phyloP scores from a whole-genome alignment of 148 eudicot genomes.

The Pouteria glomerata region DNA sequence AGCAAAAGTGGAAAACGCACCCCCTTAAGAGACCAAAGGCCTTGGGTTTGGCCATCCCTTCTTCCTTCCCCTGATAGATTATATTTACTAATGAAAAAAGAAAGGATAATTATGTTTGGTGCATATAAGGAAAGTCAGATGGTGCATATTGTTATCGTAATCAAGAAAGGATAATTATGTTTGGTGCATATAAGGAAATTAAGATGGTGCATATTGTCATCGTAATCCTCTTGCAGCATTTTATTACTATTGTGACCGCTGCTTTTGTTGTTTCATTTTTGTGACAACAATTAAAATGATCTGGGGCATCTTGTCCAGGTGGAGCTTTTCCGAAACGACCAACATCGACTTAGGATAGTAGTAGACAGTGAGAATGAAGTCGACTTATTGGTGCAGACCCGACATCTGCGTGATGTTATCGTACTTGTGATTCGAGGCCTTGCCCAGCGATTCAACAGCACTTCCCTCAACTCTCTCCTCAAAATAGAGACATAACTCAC shows the following conservation, averaged over 20 bases:
- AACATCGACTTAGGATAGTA: slow-evolving; percentile 79
- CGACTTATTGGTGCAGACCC: slow-evolving; percentile 89
- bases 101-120: too few species aligned
- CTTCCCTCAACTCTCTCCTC: slow-evolving; percentile 86
- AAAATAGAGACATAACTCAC: slow-evolving; percentile 50
- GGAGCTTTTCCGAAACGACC: slow-evolving; percentile 88
- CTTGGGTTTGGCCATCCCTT: too few species aligned
- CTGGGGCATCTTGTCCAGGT: slow-evolving; percentile 41
- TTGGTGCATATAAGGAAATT: background rate
- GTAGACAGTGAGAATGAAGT: slow-evolving; percentile 80
- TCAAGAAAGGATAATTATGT: background rate
- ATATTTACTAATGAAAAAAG: too few species aligned
- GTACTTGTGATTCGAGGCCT: slow-evolving; percentile 90
- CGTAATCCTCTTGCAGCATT: background rate
- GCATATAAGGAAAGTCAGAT: too few species aligned
- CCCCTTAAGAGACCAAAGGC: too few species aligned
- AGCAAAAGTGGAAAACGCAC: too few species aligned
- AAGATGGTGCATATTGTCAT: background rate
- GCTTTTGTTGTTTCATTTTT: background rate
- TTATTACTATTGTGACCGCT: background rate
- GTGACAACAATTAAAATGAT: background rate
- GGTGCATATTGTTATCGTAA: too few species aligned
- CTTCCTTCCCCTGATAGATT: too few species aligned
- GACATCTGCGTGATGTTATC: slow-evolving; percentile 81
- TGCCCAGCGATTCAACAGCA: slow-evolving; percentile 90